A percentile compares a stretch with the other conserved stretches of the same genome.
phyloP scores from a whole-genome alignment of 148 eudicot species.

The Polygonum maritimum region DNA sequence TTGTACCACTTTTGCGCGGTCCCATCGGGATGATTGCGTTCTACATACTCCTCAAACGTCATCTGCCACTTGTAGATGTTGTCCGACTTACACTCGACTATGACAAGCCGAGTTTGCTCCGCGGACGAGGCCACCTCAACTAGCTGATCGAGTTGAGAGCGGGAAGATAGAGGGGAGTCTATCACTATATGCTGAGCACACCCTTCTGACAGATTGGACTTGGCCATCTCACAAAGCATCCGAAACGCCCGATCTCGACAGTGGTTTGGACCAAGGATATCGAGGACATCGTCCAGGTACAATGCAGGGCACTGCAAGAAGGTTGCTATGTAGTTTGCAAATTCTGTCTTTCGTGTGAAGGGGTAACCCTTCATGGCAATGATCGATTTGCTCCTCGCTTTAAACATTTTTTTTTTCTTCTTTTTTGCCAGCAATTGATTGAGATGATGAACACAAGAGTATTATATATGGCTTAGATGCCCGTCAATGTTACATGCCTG shows the following conservation, averaged over 20 bases:
- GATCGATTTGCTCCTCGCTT: neutral
- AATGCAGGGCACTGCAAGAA: neutral
- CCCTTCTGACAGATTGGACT: neutral
- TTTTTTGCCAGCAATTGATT: too few relatives aligned
- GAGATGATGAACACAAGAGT: too few relatives aligned
- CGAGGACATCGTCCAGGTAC: neutral
- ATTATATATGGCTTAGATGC: too few relatives aligned
- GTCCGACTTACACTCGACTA: neutral
- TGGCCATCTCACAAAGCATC: neutral
- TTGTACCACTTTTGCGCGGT: neutral
- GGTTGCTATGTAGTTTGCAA: neutral
- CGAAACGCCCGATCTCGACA: neutral
- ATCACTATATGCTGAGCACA: neutral
- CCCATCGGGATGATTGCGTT: neutral
- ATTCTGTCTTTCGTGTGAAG: neutral
- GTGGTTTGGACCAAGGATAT: neutral
- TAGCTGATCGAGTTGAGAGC: constrained; percentile 1
- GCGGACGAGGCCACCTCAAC: neutral
- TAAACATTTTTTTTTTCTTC: neutral
- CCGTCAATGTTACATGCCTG: too few relatives aligned
- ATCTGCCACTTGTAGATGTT: neutral
- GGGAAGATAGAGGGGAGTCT: neutral
- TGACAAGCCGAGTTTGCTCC: neutral
- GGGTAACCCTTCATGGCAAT: constrained; percentile 3
- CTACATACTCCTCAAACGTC: neutral